Percentiles rank a stretch among this genome's conserved stretches.
phyloP scores from a whole-genome alignment of 2,329 filamentous ascomycete species.

The Arthroderma sp. region DNA sequence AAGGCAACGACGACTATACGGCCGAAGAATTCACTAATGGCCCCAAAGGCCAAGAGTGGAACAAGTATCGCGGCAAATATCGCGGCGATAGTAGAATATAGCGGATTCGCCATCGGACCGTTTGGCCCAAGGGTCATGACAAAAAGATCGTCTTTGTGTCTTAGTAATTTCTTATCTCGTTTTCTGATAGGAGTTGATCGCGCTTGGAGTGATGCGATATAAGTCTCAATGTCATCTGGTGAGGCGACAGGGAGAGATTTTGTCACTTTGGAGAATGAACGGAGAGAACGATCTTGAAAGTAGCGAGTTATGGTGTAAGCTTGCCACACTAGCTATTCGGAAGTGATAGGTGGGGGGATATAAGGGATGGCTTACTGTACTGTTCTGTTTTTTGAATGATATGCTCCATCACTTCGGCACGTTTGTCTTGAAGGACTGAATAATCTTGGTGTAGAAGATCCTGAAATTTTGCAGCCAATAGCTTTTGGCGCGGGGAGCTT shows the following conservation, averaged over 20 bases:
- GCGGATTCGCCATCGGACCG: slow-evolving; percentile 11
- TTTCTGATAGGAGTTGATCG: slow-evolving; percentile 35
- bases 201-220: slow-evolving; percentile 41
- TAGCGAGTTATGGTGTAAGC: slow-evolving; percentile 1
- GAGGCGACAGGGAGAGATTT: slow-evolving; percentile 35
- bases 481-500: slow-evolving; percentile 20
- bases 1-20: slow-evolving; percentile 46
- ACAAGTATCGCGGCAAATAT: slow-evolving; percentile 41
- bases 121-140: slow-evolving; percentile 15
- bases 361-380: slow-evolving; percentile 38
- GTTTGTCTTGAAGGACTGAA: slow-evolving; percentile 40
- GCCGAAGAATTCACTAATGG: slow-evolving; percentile 44
- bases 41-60: slow-evolving; percentile 45
- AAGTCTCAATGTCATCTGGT: slow-evolving; percentile 36
- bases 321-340: neutral
- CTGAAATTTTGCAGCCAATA: slow-evolving; percentile 28
- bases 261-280: slow-evolving; percentile 35
- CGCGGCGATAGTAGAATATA: slow-evolving; percentile 31
- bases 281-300: slow-evolving; percentile 26
- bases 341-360: neutral
- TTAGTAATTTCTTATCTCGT: slow-evolving; percentile 41
- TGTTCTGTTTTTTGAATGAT: slow-evolving; percentile 47
- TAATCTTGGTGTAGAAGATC: slow-evolving; percentile 37
- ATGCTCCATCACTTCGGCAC: slow-evolving; percentile 41
- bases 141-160: slow-evolving; percentile 34